Evolutionary conservation across 2,329 filamentous ascomycete species (phyloP).

Genomic region (Pseudogymnoascus sp.): DNA sequence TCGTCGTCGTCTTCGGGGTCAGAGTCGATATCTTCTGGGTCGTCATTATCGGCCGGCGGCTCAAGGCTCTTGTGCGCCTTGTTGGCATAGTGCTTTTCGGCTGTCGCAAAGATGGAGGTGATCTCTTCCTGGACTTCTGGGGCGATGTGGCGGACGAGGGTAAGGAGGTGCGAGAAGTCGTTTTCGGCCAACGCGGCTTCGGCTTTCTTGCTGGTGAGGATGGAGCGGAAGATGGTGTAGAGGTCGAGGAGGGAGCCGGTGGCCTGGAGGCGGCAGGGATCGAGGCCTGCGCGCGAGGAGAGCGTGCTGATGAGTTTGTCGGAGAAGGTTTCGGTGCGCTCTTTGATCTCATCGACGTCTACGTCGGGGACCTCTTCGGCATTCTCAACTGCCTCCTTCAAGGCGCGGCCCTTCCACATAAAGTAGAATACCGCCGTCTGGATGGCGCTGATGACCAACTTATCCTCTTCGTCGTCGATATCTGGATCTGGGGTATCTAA

Average conservation of each 20-base stretch:
- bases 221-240: conserved; percentile 67
- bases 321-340: conserved; percentile 48
- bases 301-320: conserved; percentile 60
- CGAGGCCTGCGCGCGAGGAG: conserved; percentile 59
- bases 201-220: conserved; percentile 44
- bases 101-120: conserved; percentile 66
- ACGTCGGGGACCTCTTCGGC: conserved; percentile 49
- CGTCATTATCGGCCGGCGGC: conserved; percentile 63
- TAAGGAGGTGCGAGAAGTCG: conserved; percentile 46
- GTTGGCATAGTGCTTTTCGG: conserved; percentile 72
- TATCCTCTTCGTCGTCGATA: conserved; percentile 69
- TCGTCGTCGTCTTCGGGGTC: conserved; percentile 52
- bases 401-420: conserved; percentile 75
- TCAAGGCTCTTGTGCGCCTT: conserved; percentile 55
- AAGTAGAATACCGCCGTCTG: conserved; percentile 80
- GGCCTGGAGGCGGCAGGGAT: conserved; percentile 69
- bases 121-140: conserved; percentile 56
- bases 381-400: conserved; percentile 46
- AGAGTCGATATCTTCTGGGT: conserved; percentile 57
- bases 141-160: conserved; percentile 62
- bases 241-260: conserved; percentile 74
- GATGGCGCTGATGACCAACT: conserved; percentile 67
- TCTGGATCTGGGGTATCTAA: conserved; percentile 61
- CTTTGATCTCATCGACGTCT: conserved; percentile 52
- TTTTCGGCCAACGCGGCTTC: conserved; percentile 32